phyloP scores from a whole-genome alignment of 2,329 filamentous ascomycete genomes.

The Pyricularia pennisetigena region DNA sequence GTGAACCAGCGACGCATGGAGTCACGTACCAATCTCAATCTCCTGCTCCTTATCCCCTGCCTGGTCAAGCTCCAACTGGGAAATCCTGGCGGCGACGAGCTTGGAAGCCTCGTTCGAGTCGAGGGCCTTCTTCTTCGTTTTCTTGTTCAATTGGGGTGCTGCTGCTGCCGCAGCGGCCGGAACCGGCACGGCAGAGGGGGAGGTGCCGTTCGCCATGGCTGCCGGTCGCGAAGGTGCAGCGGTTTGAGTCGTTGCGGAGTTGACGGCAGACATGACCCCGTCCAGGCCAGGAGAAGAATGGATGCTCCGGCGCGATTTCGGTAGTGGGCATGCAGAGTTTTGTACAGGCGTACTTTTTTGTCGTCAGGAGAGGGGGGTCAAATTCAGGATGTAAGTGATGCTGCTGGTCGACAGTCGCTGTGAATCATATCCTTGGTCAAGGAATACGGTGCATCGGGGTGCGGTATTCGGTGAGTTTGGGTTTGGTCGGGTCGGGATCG shows the following conservation, averaged over 20 bases:
- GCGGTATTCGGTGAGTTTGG: not conserved
- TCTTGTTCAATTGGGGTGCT: conserved; percentile 40
- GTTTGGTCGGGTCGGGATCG: not conserved
- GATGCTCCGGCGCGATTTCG: not conserved
- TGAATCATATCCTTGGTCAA: not conserved
- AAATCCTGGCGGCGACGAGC: conserved; percentile 85
- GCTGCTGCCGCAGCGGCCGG: conserved; percentile 31
- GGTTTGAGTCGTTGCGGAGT: conserved; percentile 21
- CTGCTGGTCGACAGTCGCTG: not conserved
- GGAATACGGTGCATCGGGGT: not conserved
- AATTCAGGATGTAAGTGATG: not conserved
- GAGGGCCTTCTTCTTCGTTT: conserved; percentile 76
- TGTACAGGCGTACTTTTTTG: not conserved
- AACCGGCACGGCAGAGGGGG: conserved; percentile 19
- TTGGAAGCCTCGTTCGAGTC: conserved; percentile 88
- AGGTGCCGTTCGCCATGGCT: conserved; percentile 22
- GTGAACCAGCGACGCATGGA: not conserved
- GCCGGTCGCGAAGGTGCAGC: conserved; percentile 13
- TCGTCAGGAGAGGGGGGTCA: not conserved
- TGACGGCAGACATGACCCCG: conserved; percentile 23
- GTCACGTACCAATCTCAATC: conserved; percentile 70
- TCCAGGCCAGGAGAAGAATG: not conserved
- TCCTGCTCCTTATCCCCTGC: conserved; percentile 93
- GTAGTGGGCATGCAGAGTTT: not conserved
- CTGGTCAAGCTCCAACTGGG: conserved; percentile 86